Percentiles rank a stretch among this genome's conserved stretches.
Conservation (phyloP, 768 basidiomycete species). For the Pisolithus orientalis region DNA sequence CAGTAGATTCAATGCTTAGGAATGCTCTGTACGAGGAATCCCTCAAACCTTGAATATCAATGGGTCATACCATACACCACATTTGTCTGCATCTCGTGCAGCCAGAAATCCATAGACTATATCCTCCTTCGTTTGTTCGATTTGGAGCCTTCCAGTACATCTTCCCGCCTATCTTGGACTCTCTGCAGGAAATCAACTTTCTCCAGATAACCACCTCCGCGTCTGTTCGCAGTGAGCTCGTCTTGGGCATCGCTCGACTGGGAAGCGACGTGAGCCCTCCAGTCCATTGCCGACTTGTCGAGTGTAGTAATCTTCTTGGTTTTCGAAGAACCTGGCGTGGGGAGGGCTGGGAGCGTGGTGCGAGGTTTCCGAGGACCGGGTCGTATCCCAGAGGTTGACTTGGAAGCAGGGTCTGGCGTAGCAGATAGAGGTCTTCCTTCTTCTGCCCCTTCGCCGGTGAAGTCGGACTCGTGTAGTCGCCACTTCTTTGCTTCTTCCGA, state of each 20-base stretch:
- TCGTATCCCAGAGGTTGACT: conserved; percentile 28
- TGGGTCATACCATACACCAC: neutral
- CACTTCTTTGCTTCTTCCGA: conserved; percentile 74
- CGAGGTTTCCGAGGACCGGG: conserved; percentile 67
- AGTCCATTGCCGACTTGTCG: conserved; percentile 85
- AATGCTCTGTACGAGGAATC: no score
- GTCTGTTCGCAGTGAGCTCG: conserved; percentile 68
- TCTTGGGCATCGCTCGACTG: conserved; percentile 46
- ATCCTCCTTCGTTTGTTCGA: conserved; percentile 42
- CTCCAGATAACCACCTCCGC: conserved; percentile 76
- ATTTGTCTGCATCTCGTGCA: no score
- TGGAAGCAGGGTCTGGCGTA: neutral
- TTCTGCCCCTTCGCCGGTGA: neutral
- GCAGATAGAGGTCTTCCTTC: conserved; percentile 1
- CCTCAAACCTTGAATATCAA: neutral
- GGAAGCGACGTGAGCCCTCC: conserved; percentile 58
- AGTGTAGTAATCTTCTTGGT: conserved; percentile 77
- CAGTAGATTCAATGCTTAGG: no score
- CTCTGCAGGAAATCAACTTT: conserved; percentile 79
- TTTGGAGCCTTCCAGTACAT: conserved; percentile 52
- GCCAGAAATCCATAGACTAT: conserved; percentile 1
- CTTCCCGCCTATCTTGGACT: conserved; percentile 67
- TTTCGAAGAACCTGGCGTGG: conserved; percentile 41
- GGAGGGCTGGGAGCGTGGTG: conserved; percentile 47
- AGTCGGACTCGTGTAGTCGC: conserved; percentile 15